These are phyloP conservation scores for Biscogniauxia sp. DNA, from an alignment of 2,329 filamentous ascomycete genomes.

Conservation along the genomic window DNA sequence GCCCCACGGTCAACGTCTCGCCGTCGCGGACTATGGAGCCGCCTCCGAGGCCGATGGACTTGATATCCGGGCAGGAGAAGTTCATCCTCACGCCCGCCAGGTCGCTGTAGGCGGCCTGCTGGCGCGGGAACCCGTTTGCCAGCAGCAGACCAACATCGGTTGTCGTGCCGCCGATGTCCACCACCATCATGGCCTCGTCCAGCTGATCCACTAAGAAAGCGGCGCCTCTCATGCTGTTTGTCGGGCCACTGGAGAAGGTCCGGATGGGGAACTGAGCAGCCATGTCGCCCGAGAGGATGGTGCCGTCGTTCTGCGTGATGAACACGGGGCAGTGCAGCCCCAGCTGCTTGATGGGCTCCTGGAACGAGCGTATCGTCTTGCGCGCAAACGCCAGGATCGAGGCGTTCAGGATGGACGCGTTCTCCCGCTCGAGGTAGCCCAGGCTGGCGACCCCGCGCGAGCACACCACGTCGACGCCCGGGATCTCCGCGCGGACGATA, in stretches of 20 bases:
- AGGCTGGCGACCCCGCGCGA: conserved; percentile 53
- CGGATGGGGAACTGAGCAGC: conserved; percentile 57
- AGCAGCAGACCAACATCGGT: conserved; percentile 62
- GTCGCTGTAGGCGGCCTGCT: conserved; percentile 61
- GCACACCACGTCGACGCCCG: conserved; percentile 45
- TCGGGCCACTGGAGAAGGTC: conserved; percentile 62
- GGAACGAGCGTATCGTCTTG: conserved; percentile 55
- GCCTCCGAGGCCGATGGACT: conserved; percentile 58
- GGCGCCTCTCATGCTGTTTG: conserved; percentile 62
- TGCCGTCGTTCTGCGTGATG: conserved; percentile 64
- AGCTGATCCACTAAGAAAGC: conserved; percentile 50
- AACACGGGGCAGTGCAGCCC: conserved; percentile 54
- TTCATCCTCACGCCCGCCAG: conserved; percentile 64
- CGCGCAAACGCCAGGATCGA: conserved; percentile 58
- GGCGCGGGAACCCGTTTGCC: conserved; percentile 60
- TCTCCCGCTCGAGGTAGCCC: conserved; percentile 60
- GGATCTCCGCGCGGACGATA: conserved; percentile 40
- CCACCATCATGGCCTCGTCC: conserved; percentile 51
- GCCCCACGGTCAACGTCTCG: conserved; percentile 48
- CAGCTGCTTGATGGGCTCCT: conserved; percentile 48
- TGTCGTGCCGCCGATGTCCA: conserved; percentile 67
- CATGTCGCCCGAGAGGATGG: conserved; percentile 51
- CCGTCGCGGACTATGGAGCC: conserved; percentile 52
- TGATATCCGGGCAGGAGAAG: conserved; percentile 55
- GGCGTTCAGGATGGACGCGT: conserved; percentile 63